Conservation (phyloP, 352 stramenopile genomes). For the Phytophthora idaei region DNA sequence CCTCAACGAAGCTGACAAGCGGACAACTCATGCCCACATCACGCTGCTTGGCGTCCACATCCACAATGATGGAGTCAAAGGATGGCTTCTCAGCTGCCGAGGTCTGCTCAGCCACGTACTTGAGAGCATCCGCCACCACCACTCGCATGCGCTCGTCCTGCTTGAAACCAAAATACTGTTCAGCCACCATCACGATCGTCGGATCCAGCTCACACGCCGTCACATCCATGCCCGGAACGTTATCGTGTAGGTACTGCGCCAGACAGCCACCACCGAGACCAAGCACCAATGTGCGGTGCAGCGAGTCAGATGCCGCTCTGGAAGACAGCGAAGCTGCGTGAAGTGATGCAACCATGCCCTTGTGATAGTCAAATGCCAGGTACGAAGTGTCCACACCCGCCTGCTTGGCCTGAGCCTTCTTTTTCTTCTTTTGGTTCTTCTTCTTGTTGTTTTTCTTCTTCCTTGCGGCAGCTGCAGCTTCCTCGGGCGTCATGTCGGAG, state of each 20-base stretch:
- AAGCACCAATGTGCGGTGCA: constrained; percentile 57
- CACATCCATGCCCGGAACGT: constrained; percentile 54
- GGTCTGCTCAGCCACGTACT: constrained; percentile 45
- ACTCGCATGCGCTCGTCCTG: constrained; percentile 49
- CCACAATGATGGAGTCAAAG: constrained; percentile 72
- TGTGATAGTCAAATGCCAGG: constrained; percentile 82
- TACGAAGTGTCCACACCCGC: constrained; percentile 59
- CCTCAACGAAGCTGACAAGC: constrained; percentile 63
- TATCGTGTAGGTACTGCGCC: constrained; percentile 67
- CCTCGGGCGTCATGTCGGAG: constrained; percentile 30
- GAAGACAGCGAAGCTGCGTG: constrained; percentile 43
- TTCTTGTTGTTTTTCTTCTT: constrained; percentile 71
- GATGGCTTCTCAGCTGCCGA: constrained; percentile 14
- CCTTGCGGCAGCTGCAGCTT: constrained; percentile 25
- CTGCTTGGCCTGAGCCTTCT: constrained; percentile 34
- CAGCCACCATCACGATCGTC: constrained; percentile 61
- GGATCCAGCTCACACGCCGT: constrained; percentile 72
- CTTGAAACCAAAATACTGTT: constrained; percentile 74
- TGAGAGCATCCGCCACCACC: constrained; percentile 54
- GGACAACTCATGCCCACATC: constrained; percentile 79
- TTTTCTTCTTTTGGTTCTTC: constrained; percentile 68
- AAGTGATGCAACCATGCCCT: constrained; percentile 70
- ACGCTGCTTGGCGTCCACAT: constrained; percentile 76
- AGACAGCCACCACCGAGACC: constrained; percentile 77
- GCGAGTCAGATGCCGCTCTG: constrained; percentile 12